Evolutionary conservation across 208 protist species (phyloP), one percentile per base, ranked within the genome.

Genomic region (Crithidia expoeki): DNA sequence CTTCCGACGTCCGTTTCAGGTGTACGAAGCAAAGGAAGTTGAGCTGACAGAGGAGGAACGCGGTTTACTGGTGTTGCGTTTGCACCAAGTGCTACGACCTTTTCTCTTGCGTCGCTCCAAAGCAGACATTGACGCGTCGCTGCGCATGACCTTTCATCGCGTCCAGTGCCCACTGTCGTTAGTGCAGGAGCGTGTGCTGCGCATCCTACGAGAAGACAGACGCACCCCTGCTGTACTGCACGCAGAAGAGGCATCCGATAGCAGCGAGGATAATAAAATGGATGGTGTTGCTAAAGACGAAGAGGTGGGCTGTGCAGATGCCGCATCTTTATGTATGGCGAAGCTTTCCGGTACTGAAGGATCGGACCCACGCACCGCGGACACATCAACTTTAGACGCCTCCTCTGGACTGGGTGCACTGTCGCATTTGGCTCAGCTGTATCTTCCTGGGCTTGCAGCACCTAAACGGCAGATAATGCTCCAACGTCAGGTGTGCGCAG

Each of bases 51-150:
- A 74, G 50, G 88, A 93, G 76, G 84, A 93, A 73, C 81, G 79
- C 9, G 72, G 70, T 2, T 67, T 92, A 21, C 55, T 95, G 0
- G 73, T 98, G 9, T 66, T 81, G 44, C 82, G 93, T 0, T 68
- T 99, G 40, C 97, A 99, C 71, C 86, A 96, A 65, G 97, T 99
- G 32, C 68, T 93, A 7, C 79, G 83, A 53, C 98, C 98, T 1
- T 99, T 99, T 72, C 93, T 99, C 85, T 76, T 99, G 10, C 88
- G 98, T 12, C 88, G 98, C 38, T 84, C 97, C 2, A 99, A 99
- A 79, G 83, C 70, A 42, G 97, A 99, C 61, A 85, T 99, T 2
- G 94, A 98, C 52, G 58, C 87, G 28, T 89, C 96, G 42, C 83
- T 99, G 57, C 81, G 84, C n/a, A 99, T 98, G 80, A 83, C 83